Evolutionary conservation across 1,139 yeast species (phyloP).

Genomic region (Suhomyces maxii): DNA sequence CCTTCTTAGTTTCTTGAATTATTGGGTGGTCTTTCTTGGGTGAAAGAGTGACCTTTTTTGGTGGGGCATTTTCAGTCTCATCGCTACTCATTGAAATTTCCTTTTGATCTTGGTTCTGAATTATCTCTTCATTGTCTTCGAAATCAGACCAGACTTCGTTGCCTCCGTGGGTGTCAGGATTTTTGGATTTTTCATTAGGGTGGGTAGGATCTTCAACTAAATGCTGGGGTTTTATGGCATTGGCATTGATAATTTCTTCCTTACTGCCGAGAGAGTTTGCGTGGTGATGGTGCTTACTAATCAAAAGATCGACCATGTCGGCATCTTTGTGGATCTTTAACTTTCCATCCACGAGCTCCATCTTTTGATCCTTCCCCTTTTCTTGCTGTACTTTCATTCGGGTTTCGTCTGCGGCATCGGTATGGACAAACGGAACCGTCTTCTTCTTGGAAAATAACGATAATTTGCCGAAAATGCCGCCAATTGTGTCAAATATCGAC

Average conservation of each 20-base stretch:
- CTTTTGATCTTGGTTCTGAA: not conserved
- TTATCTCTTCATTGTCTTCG: not conserved
- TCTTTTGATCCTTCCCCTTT: not conserved
- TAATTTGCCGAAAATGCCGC: constrained; percentile 1
- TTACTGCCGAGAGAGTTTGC: not conserved
- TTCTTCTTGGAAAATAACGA: constrained; percentile 10
- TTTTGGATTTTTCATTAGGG: not conserved
- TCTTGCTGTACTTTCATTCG: not conserved
- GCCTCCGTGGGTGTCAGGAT: not conserved
- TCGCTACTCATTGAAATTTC: not conserved
- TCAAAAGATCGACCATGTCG: not conserved
- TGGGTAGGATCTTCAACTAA: not conserved
- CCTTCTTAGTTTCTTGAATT: constrained; percentile 6
- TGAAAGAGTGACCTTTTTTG: constrained; percentile 1
- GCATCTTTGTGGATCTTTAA: not conserved
- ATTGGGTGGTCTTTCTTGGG: constrained; percentile 5
- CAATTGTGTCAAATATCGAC: constrained; percentile 3
- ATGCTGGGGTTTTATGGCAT: not conserved
- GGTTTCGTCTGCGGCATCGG: constrained; percentile 15
- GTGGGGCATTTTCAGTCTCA: not conserved
- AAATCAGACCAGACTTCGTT: not conserved
- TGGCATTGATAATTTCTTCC: not conserved
- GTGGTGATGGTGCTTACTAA: not conserved
- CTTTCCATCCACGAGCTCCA: not conserved
- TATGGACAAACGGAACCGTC: constrained; percentile 22